Base-by-base conservation (phyloP, 331 rosid species). In the Pyracantha coccinea region DNA sequence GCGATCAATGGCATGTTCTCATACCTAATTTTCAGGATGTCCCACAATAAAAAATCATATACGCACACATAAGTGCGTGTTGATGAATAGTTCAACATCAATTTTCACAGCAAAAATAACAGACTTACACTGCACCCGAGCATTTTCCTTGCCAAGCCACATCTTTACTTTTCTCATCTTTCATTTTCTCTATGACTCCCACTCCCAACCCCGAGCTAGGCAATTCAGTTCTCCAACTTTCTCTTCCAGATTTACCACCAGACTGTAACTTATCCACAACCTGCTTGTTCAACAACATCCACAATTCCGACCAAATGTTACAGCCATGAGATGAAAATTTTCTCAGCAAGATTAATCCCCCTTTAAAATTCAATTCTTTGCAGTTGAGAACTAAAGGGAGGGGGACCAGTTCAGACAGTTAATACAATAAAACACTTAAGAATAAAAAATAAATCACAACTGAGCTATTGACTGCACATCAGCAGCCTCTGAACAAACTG, bases 71-170 rank as follows among this genome's bases (percentile, higher is more conserved):
- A 1, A 38, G 45, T 38, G 14, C 9, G 44, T 10, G 14, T 38
- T 38, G 45, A 38, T 38, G 45, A 38, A 38, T 38, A 7, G 13
- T 8, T n/a, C 41, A 31, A 61, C 60, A 32, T 31, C 6, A 32
- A 67, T 25, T 24, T 29, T 32, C 47, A 35, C 21, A 72, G 23
- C 3, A 71, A 77, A 10, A 17, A 69, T 67, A 73, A 38, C 76
- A 13, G 77, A 93, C 97, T 81, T 94, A 94, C 99, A 94, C 97
- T 85, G 99, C 90, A 83, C 99, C 99, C 58, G 97, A 94, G 86
- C 99, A 94, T 94, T 92, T 94, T 58, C 99, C 99, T 77, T 90
- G 95, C 99, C 99, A 94, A 80, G 52, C 84, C 31, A 71, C 89
- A 78, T 94, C 97, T 0, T 87, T 90, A 72, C 63, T 77, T 79